Evolutionary conservation across 176 grass and related monocot species (phyloP).

Genomic region (Puccinellia tenuiflora): DNA sequence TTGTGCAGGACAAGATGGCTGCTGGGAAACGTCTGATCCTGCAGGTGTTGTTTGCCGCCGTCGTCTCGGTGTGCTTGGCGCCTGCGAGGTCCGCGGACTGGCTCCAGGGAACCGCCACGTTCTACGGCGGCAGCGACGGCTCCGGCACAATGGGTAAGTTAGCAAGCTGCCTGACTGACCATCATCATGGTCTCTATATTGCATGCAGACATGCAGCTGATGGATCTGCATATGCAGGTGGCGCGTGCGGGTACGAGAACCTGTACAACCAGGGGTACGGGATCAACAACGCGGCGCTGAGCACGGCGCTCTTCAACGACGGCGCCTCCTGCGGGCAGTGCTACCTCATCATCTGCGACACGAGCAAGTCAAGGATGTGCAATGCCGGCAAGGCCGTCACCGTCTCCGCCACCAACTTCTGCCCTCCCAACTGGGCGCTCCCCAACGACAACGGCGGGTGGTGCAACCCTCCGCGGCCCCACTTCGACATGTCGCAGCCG

Average conservation of each 20-base stretch:
- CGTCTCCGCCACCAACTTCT: background rate
- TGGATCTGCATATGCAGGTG: slow-evolving; percentile 27
- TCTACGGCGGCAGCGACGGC: too few relatives aligned
- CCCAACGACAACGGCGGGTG: slow-evolving; percentile 35
- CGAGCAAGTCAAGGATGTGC: background rate
- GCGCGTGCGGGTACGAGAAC: slow-evolving; percentile 53
- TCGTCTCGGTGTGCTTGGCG: too few relatives aligned
- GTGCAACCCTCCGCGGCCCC: slow-evolving; percentile 28
- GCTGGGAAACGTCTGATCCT: too few relatives aligned
- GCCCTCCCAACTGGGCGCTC: background rate
- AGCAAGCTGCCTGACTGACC: too few relatives aligned
- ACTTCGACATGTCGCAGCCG: slow-evolving; percentile 58
- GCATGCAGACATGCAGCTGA: too few relatives aligned
- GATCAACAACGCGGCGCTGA: slow-evolving; percentile 40
- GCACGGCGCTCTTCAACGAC: slow-evolving; percentile 34
- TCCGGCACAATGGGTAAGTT: too few relatives aligned
- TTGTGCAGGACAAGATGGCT: too few relatives aligned
- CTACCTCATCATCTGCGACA: slow-evolving; percentile 37
- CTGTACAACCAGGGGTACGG: slow-evolving; percentile 48
- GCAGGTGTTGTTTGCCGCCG: too few relatives aligned
- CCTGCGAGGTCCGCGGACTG: too few relatives aligned
- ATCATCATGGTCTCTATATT: too few relatives aligned
- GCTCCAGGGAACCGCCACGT: too few relatives aligned
- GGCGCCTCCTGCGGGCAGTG: slow-evolving; percentile 53
- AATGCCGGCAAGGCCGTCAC: background rate